A percentile compares a stretch with the other conserved stretches of the same genome.
phyloP scores from a whole-genome alignment of 2,329 filamentous ascomycete species.

The Trichoderma sp. region DNA sequence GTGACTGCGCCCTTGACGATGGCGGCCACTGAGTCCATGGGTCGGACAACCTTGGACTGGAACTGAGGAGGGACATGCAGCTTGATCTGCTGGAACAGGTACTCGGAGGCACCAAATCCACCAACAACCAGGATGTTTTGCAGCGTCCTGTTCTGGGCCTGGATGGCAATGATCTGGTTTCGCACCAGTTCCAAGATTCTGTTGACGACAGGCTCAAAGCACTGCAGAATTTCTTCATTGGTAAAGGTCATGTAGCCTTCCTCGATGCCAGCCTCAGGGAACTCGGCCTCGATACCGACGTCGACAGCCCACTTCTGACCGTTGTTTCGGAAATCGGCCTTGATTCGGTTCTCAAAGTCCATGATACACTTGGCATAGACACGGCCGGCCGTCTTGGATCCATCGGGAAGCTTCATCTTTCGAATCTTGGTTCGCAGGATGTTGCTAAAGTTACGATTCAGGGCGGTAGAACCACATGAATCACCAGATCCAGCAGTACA shows the following conservation, averaged over 20 bases:
- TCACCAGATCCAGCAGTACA: slow-evolving; percentile 97
- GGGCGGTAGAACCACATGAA: slow-evolving; percentile 94
- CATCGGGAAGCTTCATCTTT: slow-evolving; percentile 98
- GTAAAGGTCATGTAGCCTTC: slow-evolving; percentile 99
- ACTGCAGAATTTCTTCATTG: slow-evolving; percentile 97
- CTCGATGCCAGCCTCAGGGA: slow-evolving; percentile 95
- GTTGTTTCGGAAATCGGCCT: slow-evolving; percentile 98
- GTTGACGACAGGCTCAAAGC: slow-evolving; percentile 98
- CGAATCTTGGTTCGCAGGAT: slow-evolving; percentile 95
- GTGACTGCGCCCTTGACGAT: slow-evolving; percentile 99
- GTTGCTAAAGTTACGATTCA: slow-evolving; percentile 98
- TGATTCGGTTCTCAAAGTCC: slow-evolving; percentile 99
- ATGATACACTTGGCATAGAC: slow-evolving; percentile 99
- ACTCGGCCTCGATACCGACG: slow-evolving; percentile 97
- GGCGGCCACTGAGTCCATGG: slow-evolving; percentile 97
- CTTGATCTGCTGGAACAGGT: slow-evolving; percentile 99
- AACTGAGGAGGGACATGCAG: slow-evolving; percentile 97
- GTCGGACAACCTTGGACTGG: slow-evolving; percentile 95
- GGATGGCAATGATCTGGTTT: slow-evolving; percentile 98
- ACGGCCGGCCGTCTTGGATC: slow-evolving; percentile 93
- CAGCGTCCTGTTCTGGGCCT: slow-evolving; percentile 88
- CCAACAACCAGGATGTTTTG: slow-evolving; percentile 97
- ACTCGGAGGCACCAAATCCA: slow-evolving; percentile 97
- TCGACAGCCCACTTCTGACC: slow-evolving; percentile 99
- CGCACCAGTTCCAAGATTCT: slow-evolving; percentile 91